Evolutionary conservation across 2,329 filamentous ascomycete species (phyloP).

Genomic region (Trichophyton mentagrophytes): DNA sequence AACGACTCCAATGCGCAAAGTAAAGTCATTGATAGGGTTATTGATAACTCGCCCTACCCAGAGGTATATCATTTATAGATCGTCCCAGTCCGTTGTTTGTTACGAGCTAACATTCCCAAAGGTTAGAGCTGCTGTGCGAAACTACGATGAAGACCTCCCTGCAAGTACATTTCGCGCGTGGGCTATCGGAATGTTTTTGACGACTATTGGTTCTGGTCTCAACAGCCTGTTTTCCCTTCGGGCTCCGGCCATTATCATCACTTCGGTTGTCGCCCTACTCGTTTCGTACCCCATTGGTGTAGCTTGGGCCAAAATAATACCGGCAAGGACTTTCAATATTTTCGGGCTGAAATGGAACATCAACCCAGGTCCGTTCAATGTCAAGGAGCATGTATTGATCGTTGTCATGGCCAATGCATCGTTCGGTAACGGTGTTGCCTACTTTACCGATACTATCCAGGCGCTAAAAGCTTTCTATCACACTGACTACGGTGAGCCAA

Average conservation of each 20-base stretch:
- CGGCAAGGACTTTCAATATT: slow-evolving; percentile 23
- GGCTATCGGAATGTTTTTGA: slow-evolving; percentile 48
- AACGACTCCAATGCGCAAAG: slow-evolving; percentile 4
- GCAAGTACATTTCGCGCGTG: slow-evolving; percentile 53
- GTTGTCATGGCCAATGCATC: slow-evolving; percentile 52
- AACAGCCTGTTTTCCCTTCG: slow-evolving; percentile 48
- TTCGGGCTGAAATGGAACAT: slow-evolving; percentile 29
- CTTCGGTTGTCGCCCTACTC: slow-evolving; percentile 50
- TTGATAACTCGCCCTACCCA: slow-evolving; percentile 55
- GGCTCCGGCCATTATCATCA: slow-evolving; percentile 47
- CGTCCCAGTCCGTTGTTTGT: not conserved
- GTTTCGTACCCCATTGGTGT: slow-evolving; percentile 44
- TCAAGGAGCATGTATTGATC: slow-evolving; percentile 36
- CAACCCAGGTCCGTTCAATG: slow-evolving; percentile 35
- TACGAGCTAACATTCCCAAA: slow-evolving; percentile 14
- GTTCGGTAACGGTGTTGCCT: slow-evolving; percentile 47
- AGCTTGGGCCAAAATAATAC: slow-evolving; percentile 30
- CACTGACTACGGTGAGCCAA: slow-evolving; percentile 45
- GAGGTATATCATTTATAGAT: slow-evolving; percentile 37
- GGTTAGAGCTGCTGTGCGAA: slow-evolving; percentile 48
- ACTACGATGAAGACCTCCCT: slow-evolving; percentile 52
- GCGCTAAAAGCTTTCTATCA: slow-evolving; percentile 61
- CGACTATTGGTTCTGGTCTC: slow-evolving; percentile 49
- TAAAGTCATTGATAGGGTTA: slow-evolving; percentile 40
- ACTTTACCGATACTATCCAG: slow-evolving; percentile 61